These are phyloP conservation scores for Fusarium secorum DNA, from an alignment of 2,329 filamentous ascomycete species.

Conservation along the genomic window DNA sequence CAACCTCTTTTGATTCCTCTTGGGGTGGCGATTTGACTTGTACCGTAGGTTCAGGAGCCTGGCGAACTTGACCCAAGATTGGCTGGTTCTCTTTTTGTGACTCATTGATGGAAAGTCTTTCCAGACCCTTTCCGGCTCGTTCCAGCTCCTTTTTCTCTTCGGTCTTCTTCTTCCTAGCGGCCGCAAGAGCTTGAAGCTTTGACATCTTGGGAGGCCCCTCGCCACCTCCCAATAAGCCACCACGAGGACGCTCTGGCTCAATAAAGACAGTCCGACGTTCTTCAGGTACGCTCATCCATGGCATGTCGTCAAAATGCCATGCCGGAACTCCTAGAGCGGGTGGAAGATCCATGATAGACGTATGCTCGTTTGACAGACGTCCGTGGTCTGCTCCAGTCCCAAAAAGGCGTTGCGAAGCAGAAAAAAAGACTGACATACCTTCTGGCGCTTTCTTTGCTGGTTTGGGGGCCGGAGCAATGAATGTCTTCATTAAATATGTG, in stretches of 20 bases:
- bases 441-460: slow-evolving; percentile 53
- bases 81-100: slow-evolving; percentile 43
- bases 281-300: slow-evolving; percentile 79
- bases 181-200: slow-evolving; percentile 89
- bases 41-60: slow-evolving; percentile 3
- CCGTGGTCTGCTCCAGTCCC: slow-evolving; percentile 46
- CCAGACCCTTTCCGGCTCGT: slow-evolving; percentile 42
- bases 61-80: slow-evolving; percentile 34
- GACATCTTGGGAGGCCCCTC: slow-evolving; percentile 75
- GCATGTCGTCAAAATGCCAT: slow-evolving; percentile 81
- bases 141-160: slow-evolving; percentile 62
- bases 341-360: slow-evolving; percentile 24
- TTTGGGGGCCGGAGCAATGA: slow-evolving; percentile 57
- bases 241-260: slow-evolving; percentile 60
- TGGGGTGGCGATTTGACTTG: neutral
- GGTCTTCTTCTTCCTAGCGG: slow-evolving; percentile 83
- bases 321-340: slow-evolving; percentile 44
- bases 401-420: slow-evolving; percentile 40
- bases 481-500: slow-evolving; percentile 76
- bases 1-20: neutral
- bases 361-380: slow-evolving; percentile 21
- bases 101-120: slow-evolving; percentile 46
- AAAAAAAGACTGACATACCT: slow-evolving; percentile 53
- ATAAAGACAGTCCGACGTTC: slow-evolving; percentile 72
- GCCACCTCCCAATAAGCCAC: slow-evolving; percentile 81